A percentile compares a stretch with the other conserved stretches of the same genome.
These are phyloP conservation scores for Rutstroemia sp. DNA, from an alignment of 2,329 filamentous ascomycete genomes.

Conservation along the genomic window DNA sequence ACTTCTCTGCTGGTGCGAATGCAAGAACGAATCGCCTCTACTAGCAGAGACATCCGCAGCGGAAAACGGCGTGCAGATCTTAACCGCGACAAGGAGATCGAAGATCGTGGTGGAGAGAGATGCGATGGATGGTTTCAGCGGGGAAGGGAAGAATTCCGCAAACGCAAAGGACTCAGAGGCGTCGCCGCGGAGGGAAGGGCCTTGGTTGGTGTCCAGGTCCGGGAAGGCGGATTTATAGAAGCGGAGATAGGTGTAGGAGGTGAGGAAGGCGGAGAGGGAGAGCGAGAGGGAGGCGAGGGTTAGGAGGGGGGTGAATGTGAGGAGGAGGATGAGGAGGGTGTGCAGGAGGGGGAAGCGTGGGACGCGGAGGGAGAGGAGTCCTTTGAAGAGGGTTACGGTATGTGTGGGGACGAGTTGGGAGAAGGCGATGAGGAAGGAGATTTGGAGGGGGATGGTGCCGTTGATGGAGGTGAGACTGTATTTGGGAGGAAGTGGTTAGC, in stretches of 20 bases:
- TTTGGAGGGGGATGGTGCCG: conserved; percentile 83
- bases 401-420: conserved; percentile 97
- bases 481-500: conserved; percentile 18
- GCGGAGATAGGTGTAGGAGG: conserved; percentile 90
- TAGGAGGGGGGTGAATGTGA: conserved; percentile 42
- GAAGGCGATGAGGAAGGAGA: conserved; percentile 91
- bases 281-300: conserved; percentile 69
- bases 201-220: conserved; percentile 56
- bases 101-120: conserved; percentile 70
- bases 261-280: conserved; percentile 72
- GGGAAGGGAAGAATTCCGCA: conserved; percentile 87
- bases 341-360: conserved; percentile 62
- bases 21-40: conserved; percentile 55
- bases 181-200: conserved; percentile 68
- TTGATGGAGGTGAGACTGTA: conserved; percentile 73
- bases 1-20: conserved; percentile 34
- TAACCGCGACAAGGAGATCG: conserved; percentile 63
- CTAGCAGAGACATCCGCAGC: conserved; percentile 70
- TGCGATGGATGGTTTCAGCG: conserved; percentile 69
- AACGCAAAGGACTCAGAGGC: conserved; percentile 96
- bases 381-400: conserved; percentile 88
- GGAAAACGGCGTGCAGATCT: conserved; percentile 79
- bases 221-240: conserved; percentile 80
- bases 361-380: conserved; percentile 81
- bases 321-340: conserved; percentile 54